Percentiles rank a stretch among this genome's conserved stretches.
Conservation (phyloP, 2,329 filamentous ascomycete genomes). For the Boeremia exigua region DNA sequence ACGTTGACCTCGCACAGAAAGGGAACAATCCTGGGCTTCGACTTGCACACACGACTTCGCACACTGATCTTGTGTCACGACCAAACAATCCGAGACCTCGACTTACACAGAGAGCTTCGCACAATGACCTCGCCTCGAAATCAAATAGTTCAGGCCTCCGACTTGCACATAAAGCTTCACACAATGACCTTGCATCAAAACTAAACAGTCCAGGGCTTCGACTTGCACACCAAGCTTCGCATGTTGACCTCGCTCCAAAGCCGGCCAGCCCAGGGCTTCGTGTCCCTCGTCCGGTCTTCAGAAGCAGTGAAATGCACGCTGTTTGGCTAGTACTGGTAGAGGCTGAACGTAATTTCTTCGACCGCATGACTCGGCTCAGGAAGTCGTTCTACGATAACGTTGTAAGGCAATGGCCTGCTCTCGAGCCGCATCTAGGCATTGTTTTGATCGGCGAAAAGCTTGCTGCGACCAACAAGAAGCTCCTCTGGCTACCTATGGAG, state of each 20-base stretch:
- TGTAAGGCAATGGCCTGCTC: conserved; percentile 33
- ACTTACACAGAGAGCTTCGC: conserved; percentile 19
- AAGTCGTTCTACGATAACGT: conserved; percentile 37
- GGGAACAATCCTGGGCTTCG: background rate
- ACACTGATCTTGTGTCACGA: background rate
- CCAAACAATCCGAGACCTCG: background rate
- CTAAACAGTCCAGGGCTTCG: conserved; percentile 13
- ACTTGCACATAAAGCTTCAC: conserved; percentile 19
- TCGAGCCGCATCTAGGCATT: conserved; percentile 32
- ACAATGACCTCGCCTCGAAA: background rate
- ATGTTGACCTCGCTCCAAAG: background rate
- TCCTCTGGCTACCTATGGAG: conserved; percentile 29
- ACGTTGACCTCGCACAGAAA: background rate
- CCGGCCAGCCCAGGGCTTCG: background rate
- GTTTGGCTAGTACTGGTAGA: conserved; percentile 32
- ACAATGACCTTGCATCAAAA: conserved; percentile 5
- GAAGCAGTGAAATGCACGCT: conserved; percentile 26
- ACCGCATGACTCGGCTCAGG: conserved; percentile 32
- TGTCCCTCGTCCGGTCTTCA: background rate
- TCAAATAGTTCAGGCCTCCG: background rate
- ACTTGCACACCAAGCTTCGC: conserved; percentile 19
- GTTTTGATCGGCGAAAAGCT: conserved; percentile 30
- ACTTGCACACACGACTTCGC: conserved; percentile 19
- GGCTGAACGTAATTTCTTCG: conserved; percentile 33
- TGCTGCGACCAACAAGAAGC: conserved; percentile 24